These are phyloP conservation scores for Isatis lusitanica DNA, from an alignment of 441 rosid genomes.

Conservation along the genomic window DNA sequence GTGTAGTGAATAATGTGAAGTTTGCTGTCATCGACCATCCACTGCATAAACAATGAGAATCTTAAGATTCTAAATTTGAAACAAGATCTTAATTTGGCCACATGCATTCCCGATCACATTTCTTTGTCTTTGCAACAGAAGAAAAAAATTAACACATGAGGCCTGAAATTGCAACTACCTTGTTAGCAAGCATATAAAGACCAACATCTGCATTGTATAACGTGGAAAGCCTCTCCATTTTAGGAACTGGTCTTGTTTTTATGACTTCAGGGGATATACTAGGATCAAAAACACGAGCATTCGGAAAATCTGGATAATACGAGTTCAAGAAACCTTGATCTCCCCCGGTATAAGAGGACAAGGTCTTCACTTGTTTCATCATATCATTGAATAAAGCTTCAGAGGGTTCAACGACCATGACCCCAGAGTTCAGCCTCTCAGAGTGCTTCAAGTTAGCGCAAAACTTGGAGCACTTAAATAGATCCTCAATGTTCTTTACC, in stretches of 20 bases:
- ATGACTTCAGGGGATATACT: slow-evolving; percentile 51
- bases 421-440: slow-evolving; percentile 93
- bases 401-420: slow-evolving; percentile 95
- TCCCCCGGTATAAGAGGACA: slow-evolving; percentile 91
- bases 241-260: slow-evolving; percentile 66
- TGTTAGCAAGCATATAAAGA: slow-evolving; percentile 96
- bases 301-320: slow-evolving; percentile 72
- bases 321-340: slow-evolving; percentile 94
- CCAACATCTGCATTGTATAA: slow-evolving; percentile 96
- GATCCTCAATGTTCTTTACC: slow-evolving; percentile 88
- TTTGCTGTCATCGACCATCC: slow-evolving; percentile 97
- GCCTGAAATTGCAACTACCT: slow-evolving; percentile 46
- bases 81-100: not conserved
- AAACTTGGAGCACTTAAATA: slow-evolving; percentile 76
- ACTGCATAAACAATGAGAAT: slow-evolving; percentile 48
- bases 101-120: not conserved
- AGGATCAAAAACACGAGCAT: slow-evolving; percentile 85
- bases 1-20: slow-evolving; percentile 95
- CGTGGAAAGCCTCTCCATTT: slow-evolving; percentile 93
- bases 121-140: not conserved
- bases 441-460: slow-evolving; percentile 97
- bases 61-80: slow-evolving; percentile 5
- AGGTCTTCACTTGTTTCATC: slow-evolving; percentile 78
- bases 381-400: slow-evolving; percentile 68
- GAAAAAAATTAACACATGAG: not conserved